A percentile compares a stretch with the other conserved stretches of the same genome.
These are phyloP conservation scores for Hirschfeldia incana DNA, from an alignment of 345 rosid species.

Conservation along the genomic window DNA sequence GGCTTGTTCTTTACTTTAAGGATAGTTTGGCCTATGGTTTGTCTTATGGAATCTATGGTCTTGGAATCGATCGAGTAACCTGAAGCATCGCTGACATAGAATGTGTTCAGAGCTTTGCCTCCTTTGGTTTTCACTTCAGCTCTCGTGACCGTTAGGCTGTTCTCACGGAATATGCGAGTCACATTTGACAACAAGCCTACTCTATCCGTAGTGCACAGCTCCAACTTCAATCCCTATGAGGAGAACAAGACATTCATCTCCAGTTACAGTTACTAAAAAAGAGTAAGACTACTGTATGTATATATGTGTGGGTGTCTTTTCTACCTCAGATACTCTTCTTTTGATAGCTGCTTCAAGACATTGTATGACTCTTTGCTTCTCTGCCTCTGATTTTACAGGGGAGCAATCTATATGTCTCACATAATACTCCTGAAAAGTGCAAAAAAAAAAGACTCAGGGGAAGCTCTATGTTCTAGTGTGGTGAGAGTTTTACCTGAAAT, in stretches of 20 bases:
- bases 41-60: constrained; percentile 75
- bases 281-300: not conserved
- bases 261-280: not conserved
- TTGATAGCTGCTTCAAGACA: constrained; percentile 95
- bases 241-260: constrained; percentile 8
- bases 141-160: constrained; percentile 76
- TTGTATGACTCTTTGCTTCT: constrained; percentile 74
- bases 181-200: constrained; percentile 78
- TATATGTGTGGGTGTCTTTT: not conserved
- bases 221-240: constrained; percentile 84
- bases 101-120: constrained; percentile 82
- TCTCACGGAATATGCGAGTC: constrained; percentile 90
- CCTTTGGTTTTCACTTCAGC: constrained; percentile 89
- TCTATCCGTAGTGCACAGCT: constrained; percentile 82
- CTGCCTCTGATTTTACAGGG: constrained; percentile 81
- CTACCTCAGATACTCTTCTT: constrained; percentile 91
- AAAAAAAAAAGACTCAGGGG: not conserved
- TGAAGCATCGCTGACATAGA: constrained; percentile 83
- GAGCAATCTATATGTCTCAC: constrained; percentile 89
- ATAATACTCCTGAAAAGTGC: constrained; percentile 66
- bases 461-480: not conserved
- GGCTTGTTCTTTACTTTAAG: constrained; percentile 75
- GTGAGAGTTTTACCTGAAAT: constrained; percentile 55
- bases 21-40: constrained; percentile 76
- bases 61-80: constrained; percentile 69